Base-by-base conservation (phyloP, 2,329 filamentous ascomycete species). In the Claviceps paspali region DNA sequence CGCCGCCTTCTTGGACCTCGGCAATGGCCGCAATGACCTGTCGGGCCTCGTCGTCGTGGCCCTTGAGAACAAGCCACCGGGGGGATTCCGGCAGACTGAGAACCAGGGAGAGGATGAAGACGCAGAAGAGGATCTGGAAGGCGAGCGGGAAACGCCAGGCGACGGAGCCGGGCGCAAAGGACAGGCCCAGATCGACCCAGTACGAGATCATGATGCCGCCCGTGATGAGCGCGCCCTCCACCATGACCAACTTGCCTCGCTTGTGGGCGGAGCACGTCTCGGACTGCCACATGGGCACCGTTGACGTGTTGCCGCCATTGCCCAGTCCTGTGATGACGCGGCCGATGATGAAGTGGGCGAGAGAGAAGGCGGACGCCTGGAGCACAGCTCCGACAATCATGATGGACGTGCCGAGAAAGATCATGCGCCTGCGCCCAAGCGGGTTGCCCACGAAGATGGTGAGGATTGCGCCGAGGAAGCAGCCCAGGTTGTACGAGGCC, bases 361-460 rank as follows among this genome's bases (percentile, higher is more conserved):
- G 55, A 27, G 56, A 60, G 41, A 73, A 63, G 12, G 76, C 70
- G 15, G 69, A 64, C 18, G 66, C 61, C 50, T 80, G 76, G 1
- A 81, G 61, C 28, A 64, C 59, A 1, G 70, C 71, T 6, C 75
- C 77, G 19, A 79, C 30, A n/a, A 61, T 50, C 49, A 71, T 73
- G 48, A 79, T 67, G 11, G 63, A 43, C 6, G 71, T 72, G 12
- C 73, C 74, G 31, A 76, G 60, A 49, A 76, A 64, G 39, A 78
- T 72, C 18, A 74, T 75, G 44, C 60, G 62, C 45, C 65, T 65
- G 37, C 76, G 67, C 10, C 76, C 76, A 35, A 77, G 66, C 18
- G 63, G 61, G 46, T 80, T 76, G 54, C 75, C 75, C 10, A 75
- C 73, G 46, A 78, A 79, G 18, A 75, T 76, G 40, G 72, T 73